Percentiles rank a stretch among this genome's conserved stretches.
These are phyloP conservation scores for Pichia norvegensis DNA, from an alignment of 1,139 yeast genomes.

Conservation along the genomic window DNA sequence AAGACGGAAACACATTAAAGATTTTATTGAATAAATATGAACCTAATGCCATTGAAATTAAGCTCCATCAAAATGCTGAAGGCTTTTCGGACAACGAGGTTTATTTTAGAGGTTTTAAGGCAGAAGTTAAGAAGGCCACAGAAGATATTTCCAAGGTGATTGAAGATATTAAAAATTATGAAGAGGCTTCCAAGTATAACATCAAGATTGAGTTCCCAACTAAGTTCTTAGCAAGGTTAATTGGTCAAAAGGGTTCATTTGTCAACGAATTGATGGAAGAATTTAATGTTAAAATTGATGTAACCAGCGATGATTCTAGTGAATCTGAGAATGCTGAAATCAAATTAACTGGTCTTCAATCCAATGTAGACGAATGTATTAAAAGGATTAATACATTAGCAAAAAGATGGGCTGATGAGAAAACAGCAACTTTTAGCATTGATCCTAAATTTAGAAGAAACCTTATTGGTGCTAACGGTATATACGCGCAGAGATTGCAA, in stretches of 20 bases:
- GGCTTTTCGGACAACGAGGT: constrained; percentile 48
- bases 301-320: constrained; percentile 30
- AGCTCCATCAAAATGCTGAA: constrained; percentile 35
- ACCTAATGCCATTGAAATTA: constrained; percentile 33
- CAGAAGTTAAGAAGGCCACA: constrained; percentile 46
- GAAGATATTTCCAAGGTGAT: constrained; percentile 49
- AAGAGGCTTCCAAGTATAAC: constrained; percentile 49
- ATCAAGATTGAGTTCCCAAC: constrained; percentile 57
- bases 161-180: constrained; percentile 59
- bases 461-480: constrained; percentile 79
- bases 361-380: constrained; percentile 72
- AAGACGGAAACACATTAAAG: constrained; percentile 41
- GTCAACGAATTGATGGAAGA: constrained; percentile 66
- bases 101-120: constrained; percentile 52
- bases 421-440: constrained; percentile 52
- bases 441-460: constrained; percentile 76
- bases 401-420: constrained; percentile 80
- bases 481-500: constrained; percentile 76
- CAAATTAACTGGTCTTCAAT: constrained; percentile 58
- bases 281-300: constrained; percentile 72
- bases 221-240: constrained; percentile 63
- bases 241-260: constrained; percentile 83
- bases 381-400: constrained; percentile 49
- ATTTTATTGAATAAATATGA: constrained; percentile 24
- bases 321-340: constrained; percentile 37